Percentiles rank a stretch among this genome's conserved stretches.
phyloP scores from a whole-genome alignment of 2,329 filamentous ascomycete genomes.

The Fusarium sambucinum region DNA sequence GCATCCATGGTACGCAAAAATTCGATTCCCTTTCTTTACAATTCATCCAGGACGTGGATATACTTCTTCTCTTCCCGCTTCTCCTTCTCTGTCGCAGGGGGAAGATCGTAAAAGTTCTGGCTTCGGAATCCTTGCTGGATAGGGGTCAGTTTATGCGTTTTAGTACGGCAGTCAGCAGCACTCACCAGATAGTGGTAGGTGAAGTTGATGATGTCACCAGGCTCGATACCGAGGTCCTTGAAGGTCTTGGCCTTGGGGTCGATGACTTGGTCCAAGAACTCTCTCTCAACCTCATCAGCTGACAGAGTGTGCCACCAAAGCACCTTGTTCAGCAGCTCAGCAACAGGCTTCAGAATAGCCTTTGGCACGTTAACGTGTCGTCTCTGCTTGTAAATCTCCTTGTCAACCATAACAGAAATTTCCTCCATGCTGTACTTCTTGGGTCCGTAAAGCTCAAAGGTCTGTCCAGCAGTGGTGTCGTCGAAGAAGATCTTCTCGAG shows the following conservation, averaged over 20 bases:
- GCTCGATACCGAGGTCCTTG: constrained; percentile 90
- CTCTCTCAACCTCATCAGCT: constrained; percentile 87
- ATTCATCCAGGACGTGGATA: constrained; percentile 90
- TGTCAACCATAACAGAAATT: constrained; percentile 88
- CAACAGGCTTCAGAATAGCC: constrained; percentile 78
- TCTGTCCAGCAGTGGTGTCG: constrained; percentile 89
- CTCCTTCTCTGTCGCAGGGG: constrained; percentile 94
- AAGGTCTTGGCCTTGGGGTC: constrained; percentile 95
- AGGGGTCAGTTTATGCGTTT: constrained; percentile 13
- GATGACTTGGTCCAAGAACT: constrained; percentile 93
- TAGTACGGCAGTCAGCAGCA: constrained; percentile 25
- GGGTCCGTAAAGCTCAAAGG: constrained; percentile 93
- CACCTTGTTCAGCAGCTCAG: constrained; percentile 79
- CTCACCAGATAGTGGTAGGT: constrained; percentile 95
- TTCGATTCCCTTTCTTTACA: constrained; percentile 64
- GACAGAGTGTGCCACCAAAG: constrained; percentile 92
- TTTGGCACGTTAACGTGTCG: constrained; percentile 94
- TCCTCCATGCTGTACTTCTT: constrained; percentile 91
- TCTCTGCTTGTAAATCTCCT: constrained; percentile 90
- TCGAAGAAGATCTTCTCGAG: constrained; percentile 92
- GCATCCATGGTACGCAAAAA: constrained; percentile 34
- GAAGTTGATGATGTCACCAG: constrained; percentile 84
- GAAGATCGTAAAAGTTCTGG: constrained; percentile 89
- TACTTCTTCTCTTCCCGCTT: constrained; percentile 97
- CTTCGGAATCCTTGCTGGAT: constrained; percentile 88